phyloP scores from a whole-genome alignment of 169 alveolate species.

The Pseudocohnilembus persalinus region DNA sequence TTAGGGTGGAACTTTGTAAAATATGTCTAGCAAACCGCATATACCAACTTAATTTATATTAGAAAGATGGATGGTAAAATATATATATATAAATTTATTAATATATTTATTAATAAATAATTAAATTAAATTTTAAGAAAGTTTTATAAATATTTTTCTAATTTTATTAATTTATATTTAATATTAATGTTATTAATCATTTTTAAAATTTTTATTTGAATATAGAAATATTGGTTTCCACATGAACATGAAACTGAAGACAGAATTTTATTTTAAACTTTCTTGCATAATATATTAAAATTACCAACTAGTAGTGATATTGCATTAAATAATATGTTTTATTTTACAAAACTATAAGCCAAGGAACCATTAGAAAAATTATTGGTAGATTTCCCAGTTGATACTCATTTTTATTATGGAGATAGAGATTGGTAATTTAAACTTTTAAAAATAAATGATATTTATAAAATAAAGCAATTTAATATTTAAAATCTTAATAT shows the following conservation, averaged over 20 bases:
- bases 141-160: no score
- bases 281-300: background rate
- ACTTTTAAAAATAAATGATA: no score
- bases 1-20: background rate
- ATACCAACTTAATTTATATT: background rate
- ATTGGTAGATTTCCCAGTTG: background rate
- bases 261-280: background rate
- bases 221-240: background rate
- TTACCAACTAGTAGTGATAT: background rate
- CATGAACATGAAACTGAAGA: background rate
- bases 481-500: no score
- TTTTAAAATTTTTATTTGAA: no score
- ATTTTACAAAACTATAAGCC: background rate
- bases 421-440: background rate
- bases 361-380: background rate
- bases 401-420: background rate
- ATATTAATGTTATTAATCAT: no score
- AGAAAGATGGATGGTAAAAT: background rate
- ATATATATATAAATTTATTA: no score
- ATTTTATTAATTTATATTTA: no score
- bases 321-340: background rate
- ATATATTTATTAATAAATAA: no score
- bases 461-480: no score
- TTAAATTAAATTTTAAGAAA: no score
- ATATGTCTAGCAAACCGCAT: background rate